Evolutionary conservation across 352 stramenopile species (phyloP).

Genomic region (Pythium aphanidermatum): DNA sequence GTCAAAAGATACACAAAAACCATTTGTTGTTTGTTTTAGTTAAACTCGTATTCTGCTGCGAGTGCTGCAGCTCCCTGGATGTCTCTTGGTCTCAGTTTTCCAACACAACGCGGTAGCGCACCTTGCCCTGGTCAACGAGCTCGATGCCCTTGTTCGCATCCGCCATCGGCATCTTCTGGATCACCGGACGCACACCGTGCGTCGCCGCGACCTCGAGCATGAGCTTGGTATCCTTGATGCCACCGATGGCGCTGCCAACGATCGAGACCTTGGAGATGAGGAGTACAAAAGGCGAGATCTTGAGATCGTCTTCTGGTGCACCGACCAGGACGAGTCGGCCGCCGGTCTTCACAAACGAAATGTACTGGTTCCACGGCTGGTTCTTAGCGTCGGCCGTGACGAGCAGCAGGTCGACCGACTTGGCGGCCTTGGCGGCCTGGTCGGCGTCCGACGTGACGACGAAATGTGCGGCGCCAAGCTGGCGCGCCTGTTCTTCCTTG

Average conservation of each 20-base stretch:
- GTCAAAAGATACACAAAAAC: too few relatives aligned
- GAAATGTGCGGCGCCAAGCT: constrained; percentile 11
- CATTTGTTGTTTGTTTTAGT: too few relatives aligned
- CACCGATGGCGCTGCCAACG: constrained; percentile 67
- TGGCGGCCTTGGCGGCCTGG: constrained; percentile 13
- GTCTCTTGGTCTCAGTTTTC: constrained; percentile 30
- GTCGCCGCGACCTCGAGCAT: constrained; percentile 79
- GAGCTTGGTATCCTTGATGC: constrained; percentile 75
- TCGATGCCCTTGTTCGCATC: constrained; percentile 36
- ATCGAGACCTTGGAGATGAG: constrained; percentile 34
- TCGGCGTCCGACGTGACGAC: constrained; percentile 7
- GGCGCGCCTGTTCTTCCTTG: constrained; percentile 14
- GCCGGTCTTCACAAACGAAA: constrained; percentile 40
- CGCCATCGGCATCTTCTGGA: constrained; percentile 44
- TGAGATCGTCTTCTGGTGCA: constrained; percentile 54
- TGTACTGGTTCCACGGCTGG: constrained; percentile 37
- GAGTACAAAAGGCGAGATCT: constrained; percentile 41
- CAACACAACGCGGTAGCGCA: constrained; percentile 41
- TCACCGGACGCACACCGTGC: constrained; percentile 54
- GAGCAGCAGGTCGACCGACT: constrained; percentile 19
- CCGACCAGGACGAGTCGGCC: constrained; percentile 67
- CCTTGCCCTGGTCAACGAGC: constrained; percentile 28
- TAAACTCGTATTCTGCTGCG: too few relatives aligned
- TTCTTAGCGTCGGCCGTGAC: constrained; percentile 28
- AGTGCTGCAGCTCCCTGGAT: too few relatives aligned